Conservation (phyloP, 1,284 basidiomycete genomes). For the Leccinum cinnamomeum region DNA sequence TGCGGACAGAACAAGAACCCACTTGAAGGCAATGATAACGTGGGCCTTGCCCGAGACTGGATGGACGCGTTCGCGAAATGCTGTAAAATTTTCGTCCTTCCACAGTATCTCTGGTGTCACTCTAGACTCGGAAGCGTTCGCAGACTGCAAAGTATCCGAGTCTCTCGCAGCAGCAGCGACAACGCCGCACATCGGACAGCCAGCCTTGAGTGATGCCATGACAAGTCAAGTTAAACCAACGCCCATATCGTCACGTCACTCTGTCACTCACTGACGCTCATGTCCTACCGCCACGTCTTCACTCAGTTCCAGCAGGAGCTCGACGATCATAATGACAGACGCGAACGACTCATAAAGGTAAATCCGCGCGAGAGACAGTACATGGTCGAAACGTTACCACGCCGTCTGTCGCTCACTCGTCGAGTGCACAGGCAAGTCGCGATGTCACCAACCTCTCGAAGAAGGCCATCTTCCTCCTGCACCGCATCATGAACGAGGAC, state of each 20-base stretch:
- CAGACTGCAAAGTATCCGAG: slow-evolving; percentile 37
- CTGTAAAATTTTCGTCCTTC: slow-evolving; percentile 55
- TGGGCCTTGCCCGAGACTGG: slow-evolving; percentile 59
- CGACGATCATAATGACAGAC: slow-evolving; percentile 71
- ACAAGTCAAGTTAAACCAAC: background rate
- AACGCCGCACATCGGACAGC: slow-evolving; percentile 71
- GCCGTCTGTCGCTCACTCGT: slow-evolving; percentile 8
- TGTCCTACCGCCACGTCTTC: slow-evolving; percentile 45
- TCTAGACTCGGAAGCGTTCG: slow-evolving; percentile 37
- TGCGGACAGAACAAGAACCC: slow-evolving; percentile 29
- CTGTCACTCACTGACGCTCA: slow-evolving; percentile 23
- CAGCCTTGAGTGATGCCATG: slow-evolving; percentile 45
- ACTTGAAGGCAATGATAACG: slow-evolving; percentile 75
- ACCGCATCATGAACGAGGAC: slow-evolving; percentile 67
- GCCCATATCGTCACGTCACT: background rate
- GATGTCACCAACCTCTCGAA: slow-evolving; percentile 94
- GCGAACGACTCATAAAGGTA: slow-evolving; percentile 86
- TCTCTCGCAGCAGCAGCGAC: slow-evolving; percentile 47
- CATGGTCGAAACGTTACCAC: background rate
- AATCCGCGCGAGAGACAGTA: slow-evolving; percentile 4
- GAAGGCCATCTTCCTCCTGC: slow-evolving; percentile 91
- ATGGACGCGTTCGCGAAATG: slow-evolving; percentile 1
- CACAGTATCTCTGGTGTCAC: slow-evolving; percentile 61
- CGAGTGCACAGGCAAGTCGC: slow-evolving; percentile 59
- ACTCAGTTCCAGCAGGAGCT: slow-evolving; percentile 64